Percentiles rank a stretch among this genome's conserved stretches.
Evolutionary conservation across 306 rosid genomes (phyloP).

Genomic region (Quercus suber): DNA sequence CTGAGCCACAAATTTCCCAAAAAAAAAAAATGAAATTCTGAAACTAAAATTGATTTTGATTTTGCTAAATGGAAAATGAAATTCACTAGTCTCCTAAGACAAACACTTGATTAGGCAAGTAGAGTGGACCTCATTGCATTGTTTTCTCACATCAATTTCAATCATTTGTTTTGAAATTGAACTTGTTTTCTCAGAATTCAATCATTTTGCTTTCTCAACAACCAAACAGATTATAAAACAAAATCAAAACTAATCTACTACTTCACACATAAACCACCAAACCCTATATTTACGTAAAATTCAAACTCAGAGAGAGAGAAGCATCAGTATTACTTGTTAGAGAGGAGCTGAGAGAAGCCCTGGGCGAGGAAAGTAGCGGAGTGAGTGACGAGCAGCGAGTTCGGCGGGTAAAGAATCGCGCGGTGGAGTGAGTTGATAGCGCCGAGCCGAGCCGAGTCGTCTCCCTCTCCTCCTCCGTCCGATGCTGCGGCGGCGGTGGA

Average conservation of each 20-base stretch:
- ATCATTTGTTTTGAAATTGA: too few relatives aligned
- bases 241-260: neutral
- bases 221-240: neutral
- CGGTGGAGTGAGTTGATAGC: slow-evolving; percentile 85
- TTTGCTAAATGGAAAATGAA: too few relatives aligned
- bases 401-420: slow-evolving; percentile 75
- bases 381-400: slow-evolving; percentile 82
- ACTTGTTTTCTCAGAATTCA: neutral
- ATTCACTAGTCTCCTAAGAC: too few relatives aligned
- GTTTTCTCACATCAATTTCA: too few relatives aligned
- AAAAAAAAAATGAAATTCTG: neutral
- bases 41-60: too few relatives aligned
- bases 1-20: slow-evolving; percentile 30
- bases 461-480: slow-evolving; percentile 27
- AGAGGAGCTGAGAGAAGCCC: slow-evolving; percentile 81
- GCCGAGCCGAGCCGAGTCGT: slow-evolving; percentile 62
- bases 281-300: neutral
- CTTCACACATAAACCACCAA: neutral
- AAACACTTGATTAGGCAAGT: too few relatives aligned
- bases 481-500: slow-evolving; percentile 3
- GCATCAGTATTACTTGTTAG: slow-evolving; percentile 55
- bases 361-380: slow-evolving; percentile 84
- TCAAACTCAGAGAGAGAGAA: neutral
- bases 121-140: too few relatives aligned
- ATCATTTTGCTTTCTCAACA: neutral